Base-by-base conservation (phyloP, 2,329 filamentous ascomycete genomes). In the Trichoderma semiorbis region DNA sequence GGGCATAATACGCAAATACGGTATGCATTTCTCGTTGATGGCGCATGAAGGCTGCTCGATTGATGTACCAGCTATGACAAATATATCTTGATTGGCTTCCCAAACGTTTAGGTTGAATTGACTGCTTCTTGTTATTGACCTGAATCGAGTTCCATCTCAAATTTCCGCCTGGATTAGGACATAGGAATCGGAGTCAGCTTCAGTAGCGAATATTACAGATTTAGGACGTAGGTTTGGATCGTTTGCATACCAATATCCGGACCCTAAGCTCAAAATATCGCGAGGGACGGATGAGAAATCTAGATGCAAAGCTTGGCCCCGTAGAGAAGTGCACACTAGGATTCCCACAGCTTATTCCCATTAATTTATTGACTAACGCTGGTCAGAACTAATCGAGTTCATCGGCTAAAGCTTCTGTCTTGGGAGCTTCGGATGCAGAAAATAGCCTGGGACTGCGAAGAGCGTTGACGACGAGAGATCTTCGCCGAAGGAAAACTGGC, bases 361-460 rank as follows among this genome's bases (percentile, higher is more conserved):
- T 16, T 24, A 26, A 43, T 30, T 57, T 34, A 64, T 55, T 34
- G 60, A 64, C 30, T 47, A 26, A 60, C 16, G 43, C 7, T 18
- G 34, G 26, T 12, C 10, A n/a, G 32, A 7, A 53, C 4, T 12
- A 50, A 32, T n/a, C 8, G 30, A 39, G 58, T 43, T 32, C 32
- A 30, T 60, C 26, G 26, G 28, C 24, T 18, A 24, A 26, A n/a
- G 14, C 18, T 7, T 24, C 21, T 30, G 24, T 58, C 55, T 47
- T 53, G 21, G 62, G 68, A 14, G 10, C 21, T 16, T 53, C 18
- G 18, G 8, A 18, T 5, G 72, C 34, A 0, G 73, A 65, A 3
- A 72, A 72, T 7, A 61, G 14, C 5, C 76, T 74, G 7, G 75
- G 73, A 21, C 75, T 79, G 11, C 76, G 32, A 78, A 76, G 2